These are phyloP conservation scores for Leccinum subspadiceum DNA, from an alignment of 1,284 basidiomycete species.

Conservation along the genomic window DNA sequence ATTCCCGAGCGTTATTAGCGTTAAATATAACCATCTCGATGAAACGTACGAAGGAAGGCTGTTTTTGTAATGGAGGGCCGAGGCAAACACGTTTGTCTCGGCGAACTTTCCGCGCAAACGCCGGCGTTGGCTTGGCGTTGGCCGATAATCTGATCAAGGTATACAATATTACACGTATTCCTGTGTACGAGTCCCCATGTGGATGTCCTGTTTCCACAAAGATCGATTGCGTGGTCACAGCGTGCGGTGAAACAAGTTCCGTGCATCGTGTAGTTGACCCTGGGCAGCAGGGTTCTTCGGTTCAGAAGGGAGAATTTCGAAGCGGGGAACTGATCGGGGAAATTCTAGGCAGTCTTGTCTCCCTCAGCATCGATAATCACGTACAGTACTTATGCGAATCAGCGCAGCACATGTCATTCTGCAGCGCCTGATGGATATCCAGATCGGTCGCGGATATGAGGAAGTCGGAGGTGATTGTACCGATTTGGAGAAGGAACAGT, in stretches of 20 bases:
- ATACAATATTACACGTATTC: background rate
- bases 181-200: background rate
- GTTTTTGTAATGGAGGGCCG: background rate
- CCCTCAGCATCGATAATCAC: slow-evolving; percentile 4
- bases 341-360: background rate
- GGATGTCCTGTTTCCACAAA: background rate
- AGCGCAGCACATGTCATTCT: background rate
- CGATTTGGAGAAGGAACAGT: background rate
- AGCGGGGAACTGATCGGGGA: background rate
- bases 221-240: background rate
- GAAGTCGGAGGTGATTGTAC: background rate
- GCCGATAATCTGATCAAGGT: background rate
- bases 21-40: background rate
- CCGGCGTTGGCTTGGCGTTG: background rate
- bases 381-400: background rate
- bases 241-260: background rate
- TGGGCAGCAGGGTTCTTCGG: background rate
- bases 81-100: background rate
- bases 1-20: background rate
- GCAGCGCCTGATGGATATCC: background rate
- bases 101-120: background rate
- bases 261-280: background rate
- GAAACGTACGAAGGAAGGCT: background rate
- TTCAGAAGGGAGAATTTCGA: background rate
- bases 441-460: background rate